Base-by-base conservation (phyloP, 2,329 filamentous ascomycete species). In the Malbranchea zuffiana region DNA sequence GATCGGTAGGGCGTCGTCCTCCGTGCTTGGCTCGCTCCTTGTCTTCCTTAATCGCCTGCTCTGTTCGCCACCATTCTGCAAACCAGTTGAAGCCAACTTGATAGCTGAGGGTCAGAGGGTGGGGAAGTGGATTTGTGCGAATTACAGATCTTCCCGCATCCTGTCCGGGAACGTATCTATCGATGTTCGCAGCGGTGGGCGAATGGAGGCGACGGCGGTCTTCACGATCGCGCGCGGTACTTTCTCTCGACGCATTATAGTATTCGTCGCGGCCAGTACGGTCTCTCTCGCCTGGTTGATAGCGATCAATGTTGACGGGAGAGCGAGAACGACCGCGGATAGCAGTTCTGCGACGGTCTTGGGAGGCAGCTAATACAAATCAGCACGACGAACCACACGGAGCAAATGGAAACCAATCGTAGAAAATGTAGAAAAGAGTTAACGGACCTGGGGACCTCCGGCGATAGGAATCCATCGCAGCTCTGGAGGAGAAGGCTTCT, bases 51-150 rank as follows among this genome's bases (percentile, higher is more conserved):
- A 79, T 70, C 12, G 66, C 59, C 51, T 79, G 72, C 47, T 80
- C 75, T 2, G 66, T 63, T 23, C 75, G 66, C 75, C 75, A 80
- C 75, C 75, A 80, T 53, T 80, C 75, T 1, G 74, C 74, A 45
- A 77, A 80, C 62, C 68, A 80, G 44, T 74, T 78, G 58, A 79
- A 79, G 3, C 75, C 75, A 24, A 78, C 75, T 52, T 79, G 75
- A 27, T 72, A 78, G 35, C 78, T 74, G 11, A 79, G 63, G n/a
- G 64, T 63, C 50, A 78, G 63, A 2, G 75, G 75, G 44, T 78
- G 74, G 2, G 69, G 67, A 3, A 80, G 59, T 2, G 72, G 73
- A 45, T 79, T 80, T 10, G 58, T 59, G 5, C 64, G 65, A 37
- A 69, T 60, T 10, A 66, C 60, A 5, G 74, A 69, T 29, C 71